Evolutionary conservation across 768 basidiomycete genomes (phyloP).

Genomic region (Candolleomyces aberdarensis): DNA sequence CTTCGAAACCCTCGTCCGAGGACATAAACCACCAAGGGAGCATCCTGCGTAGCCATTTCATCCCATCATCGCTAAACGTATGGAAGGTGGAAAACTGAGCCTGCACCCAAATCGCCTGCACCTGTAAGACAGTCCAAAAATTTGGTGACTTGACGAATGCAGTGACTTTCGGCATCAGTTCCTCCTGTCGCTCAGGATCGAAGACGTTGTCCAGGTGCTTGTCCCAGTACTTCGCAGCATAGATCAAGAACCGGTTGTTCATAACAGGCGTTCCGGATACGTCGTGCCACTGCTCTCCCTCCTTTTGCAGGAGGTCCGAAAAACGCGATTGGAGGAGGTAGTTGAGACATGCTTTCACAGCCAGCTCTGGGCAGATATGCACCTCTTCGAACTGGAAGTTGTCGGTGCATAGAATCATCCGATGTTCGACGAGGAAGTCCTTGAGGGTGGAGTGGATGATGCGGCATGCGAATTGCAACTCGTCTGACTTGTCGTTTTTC

Average conservation of each 20-base stretch:
- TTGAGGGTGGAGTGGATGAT: conserved; percentile 25
- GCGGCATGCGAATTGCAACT: conserved; percentile 16
- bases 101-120: conserved; percentile 29
- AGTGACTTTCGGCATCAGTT: conserved; percentile 11
- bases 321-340: conserved; percentile 23
- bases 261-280: conserved; percentile 15
- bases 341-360: conserved; percentile 22
- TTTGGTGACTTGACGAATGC: conserved; percentile 23
- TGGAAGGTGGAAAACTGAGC: conserved; percentile 20
- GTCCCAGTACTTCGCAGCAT: conserved; percentile 31
- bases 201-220: conserved; percentile 23
- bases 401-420: conserved; percentile 11
- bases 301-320: conserved; percentile 13
- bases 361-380: conserved; percentile 12
- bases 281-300: conserved; percentile 20
- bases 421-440: conserved; percentile 19
- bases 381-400: conserved; percentile 4
- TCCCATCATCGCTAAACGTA: background rate
- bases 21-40: conserved; percentile 25
- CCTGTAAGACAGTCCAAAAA: conserved; percentile 28
- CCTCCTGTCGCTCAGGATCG: background rate
- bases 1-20: background rate
- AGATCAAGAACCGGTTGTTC: conserved; percentile 23
- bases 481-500: conserved; percentile 5
- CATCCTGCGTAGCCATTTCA: conserved; percentile 9